Evolutionary conservation across 306 rosid species (phyloP).

Genomic region (Pachyrhizus erosus): DNA sequence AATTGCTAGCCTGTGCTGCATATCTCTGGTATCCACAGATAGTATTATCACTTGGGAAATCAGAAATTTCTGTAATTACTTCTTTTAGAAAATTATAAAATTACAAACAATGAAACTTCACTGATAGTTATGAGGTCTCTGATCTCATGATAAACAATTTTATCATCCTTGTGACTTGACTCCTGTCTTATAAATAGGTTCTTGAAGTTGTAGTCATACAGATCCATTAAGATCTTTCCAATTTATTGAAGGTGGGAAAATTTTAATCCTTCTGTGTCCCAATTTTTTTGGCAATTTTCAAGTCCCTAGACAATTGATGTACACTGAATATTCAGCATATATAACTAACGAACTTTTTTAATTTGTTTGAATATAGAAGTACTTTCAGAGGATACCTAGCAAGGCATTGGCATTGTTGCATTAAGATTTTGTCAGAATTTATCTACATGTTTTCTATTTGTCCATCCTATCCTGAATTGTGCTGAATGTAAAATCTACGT

Average conservation of each 20-base stretch:
- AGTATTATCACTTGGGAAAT: conserved; percentile 5
- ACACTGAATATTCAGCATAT: not conserved
- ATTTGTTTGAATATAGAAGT: not conserved
- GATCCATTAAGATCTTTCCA: not conserved
- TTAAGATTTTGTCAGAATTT: conserved; percentile 17
- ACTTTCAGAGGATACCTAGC: conserved; percentile 2
- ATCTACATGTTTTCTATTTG: not conserved
- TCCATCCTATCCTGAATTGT: not conserved
- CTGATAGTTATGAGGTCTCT: not conserved
- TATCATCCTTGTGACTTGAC: conserved; percentile 1
- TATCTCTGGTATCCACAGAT: not conserved
- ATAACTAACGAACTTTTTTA: not conserved
- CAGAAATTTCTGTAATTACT: not conserved
- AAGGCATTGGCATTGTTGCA: not conserved
- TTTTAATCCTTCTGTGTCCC: not conserved
- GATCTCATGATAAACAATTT: conserved; percentile 12
- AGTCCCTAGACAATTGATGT: conserved; percentile 3
- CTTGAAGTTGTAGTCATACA: conserved; percentile 10
- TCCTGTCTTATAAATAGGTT: not conserved
- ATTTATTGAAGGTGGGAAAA: not conserved
- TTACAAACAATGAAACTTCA: not conserved
- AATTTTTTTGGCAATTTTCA: not conserved
- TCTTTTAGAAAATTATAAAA: conserved; percentile 11
- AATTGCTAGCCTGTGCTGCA: conserved; percentile 22
- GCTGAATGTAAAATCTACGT: not conserved